Base-by-base conservation (phyloP, 2,329 filamentous ascomycete genomes). In the Metarhizium sp. region DNA sequence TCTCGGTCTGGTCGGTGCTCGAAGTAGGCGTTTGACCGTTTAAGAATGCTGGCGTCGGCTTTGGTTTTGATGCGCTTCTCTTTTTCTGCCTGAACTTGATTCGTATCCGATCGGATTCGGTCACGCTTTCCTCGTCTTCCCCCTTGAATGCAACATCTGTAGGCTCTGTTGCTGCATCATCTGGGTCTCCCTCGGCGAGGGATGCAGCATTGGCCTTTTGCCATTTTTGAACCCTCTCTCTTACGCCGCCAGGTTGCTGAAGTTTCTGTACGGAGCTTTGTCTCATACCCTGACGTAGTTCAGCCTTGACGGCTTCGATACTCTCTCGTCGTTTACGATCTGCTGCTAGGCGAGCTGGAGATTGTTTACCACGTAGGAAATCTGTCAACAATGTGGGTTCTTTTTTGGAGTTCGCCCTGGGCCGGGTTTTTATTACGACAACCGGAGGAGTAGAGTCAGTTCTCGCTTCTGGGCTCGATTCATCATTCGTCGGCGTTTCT, bases 201-300 rank as follows among this genome's bases (percentile, higher is more conserved):
- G 85, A 86, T 6, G 80, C 79, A 38, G 86, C 87, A 64, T 87
- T 90, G 61, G 85, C 77, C 65, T 86, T 86, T 70, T 96, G 90
- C 91, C 91, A 96, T 70, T 86, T 81, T 62, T 85, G 86, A 53
- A 96, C 88, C 64, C 91, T 85, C 61, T 89, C 87, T 59, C 82
- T 82, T 50, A 95, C 87, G n/a, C 81, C 81, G 3, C 80, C 79
- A 0, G 82, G 87, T 64, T 74, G 81, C 71, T 75, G 84, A 62
- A 82, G 76, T 70, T 74, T 83, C 67, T 71, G 78, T 53, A 79
- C 81, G n/a, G 77, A 70, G 6, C 75, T 80, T 61, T 84, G 75
- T 53, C 78, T 79, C 79, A 82, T 82, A 61, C 82, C 78, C 43
- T 72, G 69, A 25, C 72, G 68, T 55, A 75, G 55, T 60, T 76